phyloP scores from a whole-genome alignment of 192 early-diverging fungal genomes.

The Rhizophagus prolifer region DNA sequence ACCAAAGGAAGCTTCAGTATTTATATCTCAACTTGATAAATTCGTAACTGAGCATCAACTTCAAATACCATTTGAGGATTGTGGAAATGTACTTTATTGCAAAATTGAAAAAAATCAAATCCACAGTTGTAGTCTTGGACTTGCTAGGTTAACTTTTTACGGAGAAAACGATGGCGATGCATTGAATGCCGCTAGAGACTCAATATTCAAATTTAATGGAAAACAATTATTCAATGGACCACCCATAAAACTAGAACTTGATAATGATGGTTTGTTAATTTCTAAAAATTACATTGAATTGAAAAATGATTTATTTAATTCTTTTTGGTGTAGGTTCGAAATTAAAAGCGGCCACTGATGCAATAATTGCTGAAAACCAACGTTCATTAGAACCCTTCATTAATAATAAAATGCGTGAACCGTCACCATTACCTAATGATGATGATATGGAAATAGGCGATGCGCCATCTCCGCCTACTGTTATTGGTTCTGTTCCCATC shows the following conservation, averaged over 20 bases:
- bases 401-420: not conserved
- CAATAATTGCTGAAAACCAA: conserved; percentile 30
- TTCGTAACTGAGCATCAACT: not conserved
- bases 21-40: conserved; percentile 9
- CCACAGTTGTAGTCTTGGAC: conserved; percentile 48
- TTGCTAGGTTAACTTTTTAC: conserved; percentile 50
- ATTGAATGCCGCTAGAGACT: conserved; percentile 35
- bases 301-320: conserved; percentile 32
- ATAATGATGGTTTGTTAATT: conserved; percentile 34
- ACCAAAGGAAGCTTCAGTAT: not conserved
- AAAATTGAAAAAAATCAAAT: conserved; percentile 51
- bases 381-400: conserved; percentile 27
- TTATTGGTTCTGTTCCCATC: not conserved
- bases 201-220: conserved; percentile 51
- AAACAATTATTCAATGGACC: conserved; percentile 37
- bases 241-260: conserved; percentile 41
- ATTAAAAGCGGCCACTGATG: conserved; percentile 37
- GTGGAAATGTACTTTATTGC: conserved; percentile 15
- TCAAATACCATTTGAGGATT: conserved; percentile 3
- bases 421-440: conserved; percentile 40
- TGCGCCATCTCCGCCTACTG: conserved; percentile 40
- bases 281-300: no score
- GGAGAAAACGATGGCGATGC: conserved; percentile 39
- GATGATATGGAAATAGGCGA: conserved; percentile 47
- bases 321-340: conserved; percentile 32